phyloP scores from a whole-genome alignment of 306 rosid genomes.

The Lathyrus aphaca region DNA sequence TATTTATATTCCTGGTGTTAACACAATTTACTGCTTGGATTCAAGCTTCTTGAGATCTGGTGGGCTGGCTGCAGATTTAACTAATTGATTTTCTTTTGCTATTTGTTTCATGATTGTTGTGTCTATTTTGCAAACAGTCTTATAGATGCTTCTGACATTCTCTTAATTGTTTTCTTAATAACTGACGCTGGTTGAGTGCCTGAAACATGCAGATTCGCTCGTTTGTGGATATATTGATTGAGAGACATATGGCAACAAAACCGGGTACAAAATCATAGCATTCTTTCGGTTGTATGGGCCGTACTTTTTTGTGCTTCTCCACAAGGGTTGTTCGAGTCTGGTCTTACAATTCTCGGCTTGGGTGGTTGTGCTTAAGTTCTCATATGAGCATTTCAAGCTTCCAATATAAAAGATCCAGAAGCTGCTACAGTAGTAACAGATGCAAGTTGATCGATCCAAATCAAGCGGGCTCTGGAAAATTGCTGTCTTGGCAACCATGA shows the following conservation, averaged over 20 bases:
- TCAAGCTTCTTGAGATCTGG: not conserved
- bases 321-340: slow-evolving; percentile 31
- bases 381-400: slow-evolving; percentile 36
- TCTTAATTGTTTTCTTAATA: slow-evolving; percentile 30
- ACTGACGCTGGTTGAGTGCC: slow-evolving; percentile 44
- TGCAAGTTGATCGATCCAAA: slow-evolving; percentile 24
- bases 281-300: slow-evolving; percentile 37
- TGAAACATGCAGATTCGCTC: slow-evolving; percentile 78
- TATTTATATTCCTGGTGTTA: slow-evolving; percentile 30
- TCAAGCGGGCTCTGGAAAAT: slow-evolving; percentile 29
- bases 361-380: slow-evolving; percentile 37
- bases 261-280: slow-evolving; percentile 57
- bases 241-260: slow-evolving; percentile 74
- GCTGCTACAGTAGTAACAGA: slow-evolving; percentile 37
- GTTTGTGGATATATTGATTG: slow-evolving; percentile 88
- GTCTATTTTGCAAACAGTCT: slow-evolving; percentile 7
- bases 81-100: not conserved
- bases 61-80: slow-evolving; percentile 25
- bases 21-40: slow-evolving; percentile 35
- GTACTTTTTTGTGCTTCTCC: slow-evolving; percentile 34
- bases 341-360: slow-evolving; percentile 41
- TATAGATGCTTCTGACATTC: slow-evolving; percentile 32
- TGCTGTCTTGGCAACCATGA: slow-evolving; percentile 31
- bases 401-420: slow-evolving; percentile 40
- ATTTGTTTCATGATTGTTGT: slow-evolving; percentile 1